Conservation (phyloP, 371 early-diverging fungal species). For the Rhizopus sp. region DNA sequence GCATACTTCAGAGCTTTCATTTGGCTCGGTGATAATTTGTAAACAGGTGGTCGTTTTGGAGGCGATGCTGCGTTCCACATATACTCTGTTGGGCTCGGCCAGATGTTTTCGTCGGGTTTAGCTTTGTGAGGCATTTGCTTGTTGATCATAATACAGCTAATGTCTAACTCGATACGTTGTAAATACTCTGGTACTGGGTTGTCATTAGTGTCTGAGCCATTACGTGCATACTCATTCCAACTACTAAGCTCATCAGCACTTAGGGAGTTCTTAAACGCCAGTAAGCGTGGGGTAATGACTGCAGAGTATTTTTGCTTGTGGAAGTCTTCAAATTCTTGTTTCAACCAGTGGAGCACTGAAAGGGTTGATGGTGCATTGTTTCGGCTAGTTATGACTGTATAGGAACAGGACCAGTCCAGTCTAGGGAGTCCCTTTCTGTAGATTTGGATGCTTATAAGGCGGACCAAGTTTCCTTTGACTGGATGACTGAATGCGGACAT, state of each 20-base stretch:
- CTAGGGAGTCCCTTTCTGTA: constrained; percentile 7
- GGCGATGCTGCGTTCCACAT: constrained; percentile 3
- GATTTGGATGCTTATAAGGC: constrained; percentile 27
- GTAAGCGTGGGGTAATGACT: constrained; percentile 14
- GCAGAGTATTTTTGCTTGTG: constrained; percentile 15
- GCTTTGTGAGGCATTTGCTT: constrained; percentile 9
- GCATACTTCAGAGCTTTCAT: constrained; percentile 34
- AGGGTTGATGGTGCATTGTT: constrained; percentile 26
- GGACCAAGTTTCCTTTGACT: neutral
- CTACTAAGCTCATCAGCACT: neutral
- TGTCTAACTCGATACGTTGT: constrained; percentile 23
- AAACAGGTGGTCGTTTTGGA: constrained; percentile 22
- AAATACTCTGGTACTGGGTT: constrained; percentile 29
- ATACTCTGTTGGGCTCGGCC: constrained; percentile 22
- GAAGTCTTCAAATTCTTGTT: constrained; percentile 4
- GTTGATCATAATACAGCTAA: constrained; percentile 29
- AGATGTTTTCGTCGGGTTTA: constrained; percentile 14
- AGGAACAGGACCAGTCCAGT: constrained; percentile 19
- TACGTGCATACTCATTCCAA: constrained; percentile 5
- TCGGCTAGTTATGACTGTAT: constrained; percentile 19
- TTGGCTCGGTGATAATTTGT: constrained; percentile 38
- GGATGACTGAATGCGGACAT: constrained; percentile 5
- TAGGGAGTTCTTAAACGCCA: constrained; percentile 12
- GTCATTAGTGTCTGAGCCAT: neutral
- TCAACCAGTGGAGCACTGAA: constrained; percentile 31